phyloP scores from a whole-genome alignment of 1,284 basidiomycete genomes.

The Irpex sp. region DNA sequence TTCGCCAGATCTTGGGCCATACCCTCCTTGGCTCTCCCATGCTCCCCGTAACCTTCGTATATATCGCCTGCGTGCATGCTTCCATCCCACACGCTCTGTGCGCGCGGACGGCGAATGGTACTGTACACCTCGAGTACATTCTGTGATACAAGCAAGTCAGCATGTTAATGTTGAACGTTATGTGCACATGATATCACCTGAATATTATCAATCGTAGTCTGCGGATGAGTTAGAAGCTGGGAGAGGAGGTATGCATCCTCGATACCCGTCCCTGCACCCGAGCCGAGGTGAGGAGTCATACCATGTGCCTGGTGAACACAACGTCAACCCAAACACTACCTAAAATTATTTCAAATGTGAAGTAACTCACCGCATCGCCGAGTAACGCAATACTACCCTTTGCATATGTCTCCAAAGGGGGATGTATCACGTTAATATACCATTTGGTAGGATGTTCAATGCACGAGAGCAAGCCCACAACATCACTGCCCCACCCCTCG shows the following conservation, averaged over 20 bases:
- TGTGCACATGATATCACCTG: conserved; percentile 32
- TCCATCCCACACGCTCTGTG: conserved; percentile 13
- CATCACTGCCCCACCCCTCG: conserved; percentile 47
- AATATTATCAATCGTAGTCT: conserved; percentile 40
- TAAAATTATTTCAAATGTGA: not conserved
- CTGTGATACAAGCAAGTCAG: not conserved
- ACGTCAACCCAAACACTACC: not conserved
- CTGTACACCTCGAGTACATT: conserved; percentile 10
- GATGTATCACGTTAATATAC: conserved; percentile 53
- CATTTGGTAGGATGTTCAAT: conserved; percentile 52
- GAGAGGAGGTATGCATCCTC: conserved; percentile 56
- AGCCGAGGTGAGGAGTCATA: conserved; percentile 59
- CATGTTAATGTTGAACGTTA: not conserved
- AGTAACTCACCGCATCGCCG: conserved; percentile 50
- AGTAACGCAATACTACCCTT: conserved; percentile 41
- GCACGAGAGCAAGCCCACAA: conserved; percentile 39
- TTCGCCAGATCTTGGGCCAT: not conserved
- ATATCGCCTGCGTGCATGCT: conserved; percentile 8
- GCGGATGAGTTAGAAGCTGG: conserved; percentile 43
- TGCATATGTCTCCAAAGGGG: conserved; percentile 45
- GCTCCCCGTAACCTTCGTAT: conserved; percentile 11
- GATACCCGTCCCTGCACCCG: conserved; percentile 60
- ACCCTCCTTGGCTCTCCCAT: not conserved
- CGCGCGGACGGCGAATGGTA: conserved; percentile 10
- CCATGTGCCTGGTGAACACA: conserved; percentile 43